A percentile compares a stretch with the other conserved stretches of the same genome.
These are phyloP conservation scores for Sphagnum magellanicum DNA, from an alignment of 228 moss, liverwort and hornwort species.

Conservation along the genomic window DNA sequence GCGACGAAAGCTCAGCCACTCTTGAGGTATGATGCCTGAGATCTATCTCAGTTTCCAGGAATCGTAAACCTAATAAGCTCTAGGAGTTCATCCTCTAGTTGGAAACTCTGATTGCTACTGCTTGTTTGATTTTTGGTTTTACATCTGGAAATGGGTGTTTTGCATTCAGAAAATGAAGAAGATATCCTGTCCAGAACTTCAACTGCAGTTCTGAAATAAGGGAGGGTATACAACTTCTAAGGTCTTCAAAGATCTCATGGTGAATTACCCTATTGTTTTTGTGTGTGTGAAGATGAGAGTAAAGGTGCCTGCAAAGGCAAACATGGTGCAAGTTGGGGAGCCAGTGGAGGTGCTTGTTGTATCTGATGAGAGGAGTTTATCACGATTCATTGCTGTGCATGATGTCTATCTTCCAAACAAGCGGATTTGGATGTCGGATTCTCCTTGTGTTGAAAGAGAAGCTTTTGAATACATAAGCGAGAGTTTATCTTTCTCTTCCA, in stretches of 20 bases:
- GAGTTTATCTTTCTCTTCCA: slow-evolving; percentile 10
- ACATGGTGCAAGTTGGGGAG: slow-evolving; percentile 70
- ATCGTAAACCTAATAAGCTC: background rate
- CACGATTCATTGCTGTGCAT: slow-evolving; percentile 75
- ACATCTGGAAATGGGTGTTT: background rate
- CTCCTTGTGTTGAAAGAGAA: slow-evolving; percentile 60
- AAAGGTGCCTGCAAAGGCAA: slow-evolving; percentile 45
- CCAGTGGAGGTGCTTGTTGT: slow-evolving; percentile 70
- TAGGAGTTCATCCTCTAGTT: too few relatives aligned
- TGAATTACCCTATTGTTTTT: background rate
- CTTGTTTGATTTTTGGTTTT: background rate
- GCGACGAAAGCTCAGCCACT: slow-evolving; percentile 70
- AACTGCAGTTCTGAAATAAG: too few relatives aligned
- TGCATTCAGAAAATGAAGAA: background rate
- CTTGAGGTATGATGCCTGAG: slow-evolving; percentile 42
- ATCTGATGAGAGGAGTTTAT: slow-evolving; percentile 68
- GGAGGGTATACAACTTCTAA: background rate
- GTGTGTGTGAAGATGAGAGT: slow-evolving; percentile 67
- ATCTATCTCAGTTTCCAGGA: background rate
- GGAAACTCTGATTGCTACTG: background rate
- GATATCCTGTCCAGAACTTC: too few relatives aligned
- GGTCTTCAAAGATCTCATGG: background rate
- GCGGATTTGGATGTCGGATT: slow-evolving; percentile 67
- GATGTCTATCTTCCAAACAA: slow-evolving; percentile 76
- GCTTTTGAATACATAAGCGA: slow-evolving; percentile 48